phyloP scores from a whole-genome alignment of 2,329 filamentous ascomycete species.

The Phialophora expanda region DNA sequence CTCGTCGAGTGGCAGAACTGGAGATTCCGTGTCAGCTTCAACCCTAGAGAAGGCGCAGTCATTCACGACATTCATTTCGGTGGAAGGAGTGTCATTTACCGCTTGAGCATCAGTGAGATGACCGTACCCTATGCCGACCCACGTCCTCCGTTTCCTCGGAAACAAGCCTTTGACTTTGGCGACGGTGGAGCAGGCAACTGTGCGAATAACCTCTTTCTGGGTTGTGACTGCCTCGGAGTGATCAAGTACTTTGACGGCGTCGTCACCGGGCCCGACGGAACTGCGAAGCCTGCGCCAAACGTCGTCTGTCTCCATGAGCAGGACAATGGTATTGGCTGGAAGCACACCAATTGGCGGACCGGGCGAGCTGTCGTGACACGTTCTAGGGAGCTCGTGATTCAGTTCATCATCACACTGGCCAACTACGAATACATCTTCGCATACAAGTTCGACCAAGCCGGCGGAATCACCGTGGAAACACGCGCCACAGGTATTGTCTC shows the following conservation, averaged over 20 bases:
- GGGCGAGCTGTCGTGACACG: constrained; percentile 66
- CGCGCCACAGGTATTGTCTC: constrained; percentile 71
- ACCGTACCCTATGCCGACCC: constrained; percentile 71
- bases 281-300: constrained; percentile 59
- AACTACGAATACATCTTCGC: constrained; percentile 75
- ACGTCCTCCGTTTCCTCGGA: constrained; percentile 68
- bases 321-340: constrained; percentile 72
- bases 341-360: constrained; percentile 72
- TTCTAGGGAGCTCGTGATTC: constrained; percentile 67
- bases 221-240: constrained; percentile 71
- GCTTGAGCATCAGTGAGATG: constrained; percentile 72
- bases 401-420: constrained; percentile 70
- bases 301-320: constrained; percentile 73
- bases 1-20: constrained; percentile 69
- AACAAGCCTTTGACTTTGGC: constrained; percentile 74
- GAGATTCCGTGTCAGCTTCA: constrained; percentile 70
- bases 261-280: constrained; percentile 60
- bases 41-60: constrained; percentile 65
- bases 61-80: constrained; percentile 73
- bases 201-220: constrained; percentile 70
- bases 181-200: constrained; percentile 70
- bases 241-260: constrained; percentile 70
- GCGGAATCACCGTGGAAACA: constrained; percentile 65
- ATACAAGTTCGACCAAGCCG: constrained; percentile 68
- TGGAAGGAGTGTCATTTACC: constrained; percentile 68